phyloP scores from a whole-genome alignment of 2,329 filamentous ascomycete genomes.

The Verruconis gallopava region DNA sequence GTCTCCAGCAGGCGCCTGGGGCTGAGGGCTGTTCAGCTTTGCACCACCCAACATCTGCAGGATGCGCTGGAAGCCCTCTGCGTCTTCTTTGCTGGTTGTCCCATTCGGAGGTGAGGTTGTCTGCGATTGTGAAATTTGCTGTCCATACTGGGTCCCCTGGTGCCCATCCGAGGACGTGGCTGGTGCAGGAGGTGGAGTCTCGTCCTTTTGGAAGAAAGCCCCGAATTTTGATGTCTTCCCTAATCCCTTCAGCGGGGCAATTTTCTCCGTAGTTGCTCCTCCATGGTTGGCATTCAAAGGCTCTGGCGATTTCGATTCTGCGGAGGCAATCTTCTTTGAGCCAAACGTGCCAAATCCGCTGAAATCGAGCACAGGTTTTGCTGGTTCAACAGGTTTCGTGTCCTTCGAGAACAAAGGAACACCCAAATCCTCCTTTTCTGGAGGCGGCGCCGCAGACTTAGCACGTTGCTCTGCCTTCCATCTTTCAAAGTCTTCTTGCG shows the following conservation, averaged over 20 bases:
- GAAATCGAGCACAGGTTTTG: neutral
- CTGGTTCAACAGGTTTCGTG: neutral
- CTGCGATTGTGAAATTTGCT: neutral
- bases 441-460: neutral
- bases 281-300: constrained; percentile 15
- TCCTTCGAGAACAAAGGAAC: neutral
- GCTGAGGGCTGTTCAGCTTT: constrained; percentile 32
- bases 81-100: constrained; percentile 44
- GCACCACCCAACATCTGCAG: constrained; percentile 63
- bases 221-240: constrained; percentile 72
- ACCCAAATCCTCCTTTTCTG: neutral
- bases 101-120: constrained; percentile 10
- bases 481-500: constrained; percentile 82
- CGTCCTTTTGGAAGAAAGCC: constrained; percentile 47
- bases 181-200: constrained; percentile 13
- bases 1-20: constrained; percentile 15
- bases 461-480: constrained; percentile 90
- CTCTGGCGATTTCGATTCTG: neutral
- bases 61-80: constrained; percentile 73
- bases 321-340: neutral
- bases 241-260: constrained; percentile 34
- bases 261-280: too few relatives aligned
- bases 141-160: too few relatives aligned
- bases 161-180: constrained; percentile 13
- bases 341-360: neutral